phyloP scores from a whole-genome alignment of 306 rosid species.

The Cotoneaster glaucophyllus region DNA sequence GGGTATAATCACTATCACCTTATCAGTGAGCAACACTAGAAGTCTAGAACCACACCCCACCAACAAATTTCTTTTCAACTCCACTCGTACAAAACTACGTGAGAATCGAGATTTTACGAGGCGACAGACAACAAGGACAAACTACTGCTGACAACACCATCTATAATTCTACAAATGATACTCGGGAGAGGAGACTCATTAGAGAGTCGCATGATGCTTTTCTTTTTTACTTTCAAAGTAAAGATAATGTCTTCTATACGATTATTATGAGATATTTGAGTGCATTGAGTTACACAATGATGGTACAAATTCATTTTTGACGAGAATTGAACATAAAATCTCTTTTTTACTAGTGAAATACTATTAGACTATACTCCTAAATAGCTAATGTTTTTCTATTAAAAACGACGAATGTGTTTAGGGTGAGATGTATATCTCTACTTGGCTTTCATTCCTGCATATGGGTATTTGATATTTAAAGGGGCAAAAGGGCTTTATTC shows the following conservation, averaged over 20 bases:
- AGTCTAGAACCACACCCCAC: background rate
- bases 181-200: background rate
- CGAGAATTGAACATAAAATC: fast-evolving
- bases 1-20: background rate
- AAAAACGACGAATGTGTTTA: too few species aligned
- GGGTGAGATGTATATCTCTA: background rate
- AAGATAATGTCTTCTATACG: background rate
- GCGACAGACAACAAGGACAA: background rate
- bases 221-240: background rate
- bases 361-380: too few species aligned
- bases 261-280: too few species aligned
- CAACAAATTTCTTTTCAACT: background rate
- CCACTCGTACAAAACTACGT: background rate
- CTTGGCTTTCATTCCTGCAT: background rate
- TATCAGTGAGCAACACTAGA: background rate
- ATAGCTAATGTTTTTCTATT: too few species aligned
- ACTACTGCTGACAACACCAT: background rate
- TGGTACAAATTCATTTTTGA: too few species aligned
- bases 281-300: too few species aligned
- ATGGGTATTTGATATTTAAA: background rate
- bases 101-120: background rate
- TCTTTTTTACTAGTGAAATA: too few species aligned
- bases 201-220: background rate
- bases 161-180: background rate
- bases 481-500: background rate